Conservation (phyloP, 768 basidiomycete species). For the Leccinum imitatum region DNA sequence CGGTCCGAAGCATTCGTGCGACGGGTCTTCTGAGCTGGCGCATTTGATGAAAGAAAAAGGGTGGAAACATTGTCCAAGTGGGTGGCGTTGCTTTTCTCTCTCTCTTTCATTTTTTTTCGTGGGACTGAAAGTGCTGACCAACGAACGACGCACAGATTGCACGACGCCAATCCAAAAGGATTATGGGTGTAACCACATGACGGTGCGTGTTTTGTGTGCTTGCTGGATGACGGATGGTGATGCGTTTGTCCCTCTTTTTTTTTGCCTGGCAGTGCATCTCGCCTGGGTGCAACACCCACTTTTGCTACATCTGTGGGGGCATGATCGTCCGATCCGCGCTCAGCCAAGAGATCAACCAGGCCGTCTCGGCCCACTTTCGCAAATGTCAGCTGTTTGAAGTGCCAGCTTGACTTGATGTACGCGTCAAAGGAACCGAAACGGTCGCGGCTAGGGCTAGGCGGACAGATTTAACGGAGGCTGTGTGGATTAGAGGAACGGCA, state of each 20-base stretch:
- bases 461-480: background rate
- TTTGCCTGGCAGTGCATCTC: conserved; percentile 45
- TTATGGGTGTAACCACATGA: conserved; percentile 60
- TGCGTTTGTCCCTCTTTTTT: background rate
- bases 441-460: background rate
- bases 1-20: conserved; percentile 54
- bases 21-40: conserved; percentile 54
- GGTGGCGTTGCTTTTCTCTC: conserved; percentile 7
- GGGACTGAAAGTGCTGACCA: background rate
- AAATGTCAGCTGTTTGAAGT: conserved; percentile 39
- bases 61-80: conserved; percentile 66
- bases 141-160: conserved; percentile 35
- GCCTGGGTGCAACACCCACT: conserved; percentile 61
- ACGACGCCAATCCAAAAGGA: conserved; percentile 50
- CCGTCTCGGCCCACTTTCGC: conserved; percentile 34
- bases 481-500: background rate
- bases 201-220: conserved; percentile 30
- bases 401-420: conserved; percentile 16
- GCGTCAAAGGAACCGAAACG: background rate
- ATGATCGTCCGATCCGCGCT: conserved; percentile 44
- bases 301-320: conserved; percentile 52
- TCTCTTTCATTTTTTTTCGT: background rate
- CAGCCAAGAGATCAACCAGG: conserved; percentile 29
- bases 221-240: background rate
- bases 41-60: conserved; percentile 52